Base-by-base conservation (phyloP, 257 asterid species). In the Penstemon davidsonii region DNA sequence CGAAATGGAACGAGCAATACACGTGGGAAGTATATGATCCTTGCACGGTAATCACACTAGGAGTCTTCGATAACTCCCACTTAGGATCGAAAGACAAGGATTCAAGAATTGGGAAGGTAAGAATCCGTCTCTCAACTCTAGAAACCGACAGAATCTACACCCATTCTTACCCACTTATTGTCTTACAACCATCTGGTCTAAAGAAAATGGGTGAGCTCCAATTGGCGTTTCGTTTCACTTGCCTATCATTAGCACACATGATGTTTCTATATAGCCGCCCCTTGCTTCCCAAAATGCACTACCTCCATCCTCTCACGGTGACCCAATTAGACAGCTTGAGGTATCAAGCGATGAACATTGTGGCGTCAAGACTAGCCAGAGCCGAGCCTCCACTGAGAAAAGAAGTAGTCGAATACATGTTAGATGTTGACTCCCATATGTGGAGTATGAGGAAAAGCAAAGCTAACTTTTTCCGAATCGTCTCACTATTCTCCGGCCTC, bases 361-460 rank as follows among this genome's bases (percentile, higher is more conserved):
- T 89, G n/a, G 88, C 94, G 0, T 78, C 82, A n/a, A 80, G 96
- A 76, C 70, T 89, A 3, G 85, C 88, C 8, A 68, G 95, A 51
- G 96, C 96, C 0, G 96, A 90, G 73, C 96, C 96, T 5, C 96
- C 95, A 10, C 57, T 90, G 53, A 66, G 81, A 36, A 90, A 82
- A 72, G 96, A 90, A 74, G 95, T 90, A 0, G 95, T 90, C 38
- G 96, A 90, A 45, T 87, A 82, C 87, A 90, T 90, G 96, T 76
- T 90, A 49, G 96, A 90, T 39, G 91, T 81, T 2, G 96, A 87
- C 68, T 85, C 95, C 4, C 95, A 90, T 61, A 87, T 90, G 91
- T 90, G 96, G 96, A 90, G 96, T 88, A 85, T 90, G 96, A 74
- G 96, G 66, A 80, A 89, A 66, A 90, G 96, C 84, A 90, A 90